Base-by-base conservation (phyloP, 257 asterid species). In the Penstemon eatonii region DNA sequence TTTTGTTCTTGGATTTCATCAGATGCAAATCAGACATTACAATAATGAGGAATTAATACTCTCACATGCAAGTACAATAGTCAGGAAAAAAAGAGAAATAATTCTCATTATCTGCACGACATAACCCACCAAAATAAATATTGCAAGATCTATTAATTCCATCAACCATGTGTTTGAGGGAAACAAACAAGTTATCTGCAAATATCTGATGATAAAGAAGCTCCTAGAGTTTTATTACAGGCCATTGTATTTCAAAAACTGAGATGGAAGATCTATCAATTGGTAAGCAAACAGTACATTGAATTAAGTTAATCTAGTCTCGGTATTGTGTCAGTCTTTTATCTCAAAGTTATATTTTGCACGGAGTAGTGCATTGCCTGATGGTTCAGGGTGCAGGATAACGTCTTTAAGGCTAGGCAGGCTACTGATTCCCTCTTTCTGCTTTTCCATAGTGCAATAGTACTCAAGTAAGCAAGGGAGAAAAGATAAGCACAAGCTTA, bases 1-100 rank as follows among this genome's bases (percentile, higher is more conserved):
- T 82, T 81, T 64, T 62, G 73, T 61, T 85, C 89, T 40, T 49
- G 81, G 65, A 86, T 79, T 65, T 79, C 91, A 69, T 82, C 86
- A 73, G 83, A 96, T 89, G 92, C 80, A 78, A 75, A 67, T 68
- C 49, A 53, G 51, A 13, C 50, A 66, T 58, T 51, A 45, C 46
- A 57, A 62, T 25, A 69, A 59, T 38, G 40, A 72, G 13, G 12
- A 44, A 55, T 6, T 50, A 63, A 18, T 40, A 39, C 37, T 51
- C 46, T 56, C 52, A 56, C 71, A 66, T 47, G 63, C 74, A 68
- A 53, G 13, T 56, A 54, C 44, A 71, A 37, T 8, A 63, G 65
- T 63, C 68, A 50, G 72, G 18, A 39, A 60, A 19, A 56, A 45
- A 46, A 58, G 7, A 54, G 7, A 54, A 45, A 37, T 12, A 10